Evolutionary conservation across 352 stramenopile species (phyloP).

Genomic region (Phytophthora cryptogea): DNA sequence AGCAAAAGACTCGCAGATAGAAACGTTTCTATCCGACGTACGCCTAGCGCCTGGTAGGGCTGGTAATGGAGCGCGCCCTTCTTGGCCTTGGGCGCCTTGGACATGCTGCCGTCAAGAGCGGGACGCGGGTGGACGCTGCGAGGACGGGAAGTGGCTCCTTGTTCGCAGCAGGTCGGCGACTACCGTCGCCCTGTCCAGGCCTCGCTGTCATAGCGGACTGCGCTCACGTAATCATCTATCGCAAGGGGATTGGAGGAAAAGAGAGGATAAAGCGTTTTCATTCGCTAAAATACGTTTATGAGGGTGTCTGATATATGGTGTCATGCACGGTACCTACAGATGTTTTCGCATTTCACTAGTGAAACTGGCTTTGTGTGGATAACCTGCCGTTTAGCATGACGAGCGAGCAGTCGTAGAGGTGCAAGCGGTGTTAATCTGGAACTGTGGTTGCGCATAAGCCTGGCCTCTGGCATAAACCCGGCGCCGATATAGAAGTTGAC

Average conservation of each 20-base stretch:
- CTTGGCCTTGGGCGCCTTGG: slow-evolving; percentile 80
- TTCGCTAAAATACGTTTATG: slow-evolving; percentile 4
- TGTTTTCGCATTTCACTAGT: slow-evolving; percentile 3
- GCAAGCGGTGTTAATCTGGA: not conserved
- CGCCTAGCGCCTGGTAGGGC: slow-evolving; percentile 67
- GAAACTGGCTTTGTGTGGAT: not conserved
- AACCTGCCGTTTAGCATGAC: slow-evolving; percentile 5
- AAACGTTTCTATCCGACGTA: slow-evolving; percentile 13
- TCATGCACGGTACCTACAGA: not conserved
- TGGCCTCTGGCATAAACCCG: not conserved
- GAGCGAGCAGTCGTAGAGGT: not conserved
- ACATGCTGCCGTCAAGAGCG: slow-evolving; percentile 44
- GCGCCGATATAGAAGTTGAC: slow-evolving; percentile 28
- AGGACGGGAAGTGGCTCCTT: slow-evolving; percentile 6
- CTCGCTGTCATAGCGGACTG: slow-evolving; percentile 14
- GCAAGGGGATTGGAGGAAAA: slow-evolving; percentile 8
- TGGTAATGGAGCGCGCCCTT: slow-evolving; percentile 79
- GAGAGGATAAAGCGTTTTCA: not conserved
- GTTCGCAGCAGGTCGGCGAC: slow-evolving; percentile 33
- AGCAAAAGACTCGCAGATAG: not conserved
- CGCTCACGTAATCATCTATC: slow-evolving; percentile 6
- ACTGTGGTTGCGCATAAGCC: not conserved
- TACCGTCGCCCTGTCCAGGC: slow-evolving; percentile 14
- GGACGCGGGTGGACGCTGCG: slow-evolving; percentile 1
- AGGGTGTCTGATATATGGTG: not conserved